Conservation (phyloP, 1,284 basidiomycete species). For the Mycena sp. region DNA sequence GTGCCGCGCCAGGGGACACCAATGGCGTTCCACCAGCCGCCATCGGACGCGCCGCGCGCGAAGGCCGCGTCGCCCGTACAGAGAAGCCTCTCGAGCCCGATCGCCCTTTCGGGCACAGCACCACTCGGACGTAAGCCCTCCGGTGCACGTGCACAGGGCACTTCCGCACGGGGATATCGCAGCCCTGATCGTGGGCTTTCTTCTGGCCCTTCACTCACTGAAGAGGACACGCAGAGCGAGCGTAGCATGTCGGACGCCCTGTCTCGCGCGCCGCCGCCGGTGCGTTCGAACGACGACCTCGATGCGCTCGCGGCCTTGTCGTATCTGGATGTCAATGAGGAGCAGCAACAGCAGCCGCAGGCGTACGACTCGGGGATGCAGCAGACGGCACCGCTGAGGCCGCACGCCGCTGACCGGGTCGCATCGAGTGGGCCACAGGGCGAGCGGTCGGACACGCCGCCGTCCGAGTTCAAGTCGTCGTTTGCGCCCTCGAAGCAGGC, state of each 20-base stretch:
- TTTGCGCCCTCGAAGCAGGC: slow-evolving; percentile 87
- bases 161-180: slow-evolving; percentile 27
- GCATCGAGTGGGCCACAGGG: not conserved
- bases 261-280: not conserved
- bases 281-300: slow-evolving; percentile 45
- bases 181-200: slow-evolving; percentile 24
- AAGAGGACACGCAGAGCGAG: slow-evolving; percentile 44
- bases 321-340: slow-evolving; percentile 68
- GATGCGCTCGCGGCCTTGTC: slow-evolving; percentile 82
- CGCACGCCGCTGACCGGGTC: slow-evolving; percentile 8
- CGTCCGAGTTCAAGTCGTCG: slow-evolving; percentile 72
- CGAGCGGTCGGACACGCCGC: slow-evolving; percentile 29
- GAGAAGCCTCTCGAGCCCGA: slow-evolving; percentile 25
- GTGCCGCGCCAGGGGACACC: slow-evolving; percentile 48
- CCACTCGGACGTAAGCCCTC: slow-evolving; percentile 77
- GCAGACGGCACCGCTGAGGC: slow-evolving; percentile 25
- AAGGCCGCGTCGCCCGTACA: slow-evolving; percentile 18
- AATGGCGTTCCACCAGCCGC: slow-evolving; percentile 47
- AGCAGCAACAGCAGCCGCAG: slow-evolving; percentile 32
- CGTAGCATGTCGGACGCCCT: slow-evolving; percentile 16
- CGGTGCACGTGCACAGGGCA: slow-evolving; percentile 81
- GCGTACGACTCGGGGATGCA: slow-evolving; percentile 24
- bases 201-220: slow-evolving; percentile 35
- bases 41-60: slow-evolving; percentile 20
- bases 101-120: no score